Evolutionary conservation across 306 rosid species (phyloP), one percentile per base, ranked within the genome.

Genomic region (Senna siamea): DNA sequence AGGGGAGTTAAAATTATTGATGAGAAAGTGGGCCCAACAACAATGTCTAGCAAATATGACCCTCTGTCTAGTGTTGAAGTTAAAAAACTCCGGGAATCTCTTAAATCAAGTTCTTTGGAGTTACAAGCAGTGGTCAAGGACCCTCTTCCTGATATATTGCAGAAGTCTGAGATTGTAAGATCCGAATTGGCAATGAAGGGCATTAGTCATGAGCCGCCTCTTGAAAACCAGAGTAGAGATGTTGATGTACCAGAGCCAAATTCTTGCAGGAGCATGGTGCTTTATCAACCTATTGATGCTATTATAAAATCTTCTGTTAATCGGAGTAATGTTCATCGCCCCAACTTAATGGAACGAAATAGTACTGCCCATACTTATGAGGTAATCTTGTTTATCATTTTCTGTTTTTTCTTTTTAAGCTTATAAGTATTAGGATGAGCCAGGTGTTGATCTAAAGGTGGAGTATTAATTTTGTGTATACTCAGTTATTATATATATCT

Each of bases 131-230:
- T 67, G 76, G 93, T 92, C 62, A 84, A 68, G 5, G 97, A 94
- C 75, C 96, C 97, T 66, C 96, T 94, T 81, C 93, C 95, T 2
- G 86, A 77, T 60, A 89, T 90, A 7, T 73, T 94, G 64, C 85
- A 18, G 7, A 28, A 26, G 17, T 79, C 97, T 23, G 92, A 85
- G 52, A 71, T 66, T 47, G 41, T 87, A 66, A 69, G 82, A 72
- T 72, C 87, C 2, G 56, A 85, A 11, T 70, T 86, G 78, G 90
- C 70, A 9, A n/a, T 30, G 5, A 86, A 81, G 38, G 72, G 70
- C 48, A 52, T 56, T 40, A 58, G 19, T 52, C 65, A 23, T 20
- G 84, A 76, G 74, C 74, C 74, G 61, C 55, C 77, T 22, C 11
- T 40, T 32, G 88, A 76, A 83, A 81, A 75, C 44, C 88, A 44